Percentiles rank a stretch among this genome's conserved stretches.
Conservation (phyloP, 2,329 filamentous ascomycete genomes). For the Colletotrichum sp. region DNA sequence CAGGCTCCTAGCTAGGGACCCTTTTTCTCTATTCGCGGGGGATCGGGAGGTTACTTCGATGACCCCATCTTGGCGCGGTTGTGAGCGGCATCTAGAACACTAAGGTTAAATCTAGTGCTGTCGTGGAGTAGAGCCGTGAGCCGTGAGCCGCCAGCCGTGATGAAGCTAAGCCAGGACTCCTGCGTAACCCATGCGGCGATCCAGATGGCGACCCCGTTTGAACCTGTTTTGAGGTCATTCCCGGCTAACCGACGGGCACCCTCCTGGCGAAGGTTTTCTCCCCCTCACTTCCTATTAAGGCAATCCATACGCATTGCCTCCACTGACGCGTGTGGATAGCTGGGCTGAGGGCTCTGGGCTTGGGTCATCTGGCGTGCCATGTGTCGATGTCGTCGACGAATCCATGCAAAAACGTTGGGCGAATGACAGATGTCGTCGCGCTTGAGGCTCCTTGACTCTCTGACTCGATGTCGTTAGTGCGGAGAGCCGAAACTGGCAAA, state of each 20-base stretch:
- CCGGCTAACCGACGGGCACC: background rate
- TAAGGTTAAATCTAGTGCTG: slow-evolving; percentile 2
- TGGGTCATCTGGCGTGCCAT: background rate
- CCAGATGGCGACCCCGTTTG: background rate
- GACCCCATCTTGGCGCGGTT: background rate
- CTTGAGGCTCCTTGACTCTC: background rate
- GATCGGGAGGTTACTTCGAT: background rate
- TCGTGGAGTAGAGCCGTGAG: background rate
- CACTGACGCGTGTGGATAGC: background rate
- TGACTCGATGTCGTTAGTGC: slow-evolving; percentile 1
- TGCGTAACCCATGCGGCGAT: slow-evolving; percentile 12
- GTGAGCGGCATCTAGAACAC: background rate
- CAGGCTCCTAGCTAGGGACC: background rate
- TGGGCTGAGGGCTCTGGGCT: background rate
- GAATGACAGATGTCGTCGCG: slow-evolving; percentile 12
- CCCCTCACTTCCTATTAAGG: background rate
- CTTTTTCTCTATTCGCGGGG: background rate
- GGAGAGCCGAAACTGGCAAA: background rate
- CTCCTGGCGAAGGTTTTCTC: slow-evolving; percentile 13
- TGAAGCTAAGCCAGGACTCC: background rate
- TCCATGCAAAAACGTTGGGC: background rate
- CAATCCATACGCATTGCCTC: background rate
- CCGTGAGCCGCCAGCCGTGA: background rate
- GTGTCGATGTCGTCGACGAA: background rate
- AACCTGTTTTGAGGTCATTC: background rate